Base-by-base conservation (phyloP, 1,139 yeast genomes). In the Taiozyma sp. region DNA sequence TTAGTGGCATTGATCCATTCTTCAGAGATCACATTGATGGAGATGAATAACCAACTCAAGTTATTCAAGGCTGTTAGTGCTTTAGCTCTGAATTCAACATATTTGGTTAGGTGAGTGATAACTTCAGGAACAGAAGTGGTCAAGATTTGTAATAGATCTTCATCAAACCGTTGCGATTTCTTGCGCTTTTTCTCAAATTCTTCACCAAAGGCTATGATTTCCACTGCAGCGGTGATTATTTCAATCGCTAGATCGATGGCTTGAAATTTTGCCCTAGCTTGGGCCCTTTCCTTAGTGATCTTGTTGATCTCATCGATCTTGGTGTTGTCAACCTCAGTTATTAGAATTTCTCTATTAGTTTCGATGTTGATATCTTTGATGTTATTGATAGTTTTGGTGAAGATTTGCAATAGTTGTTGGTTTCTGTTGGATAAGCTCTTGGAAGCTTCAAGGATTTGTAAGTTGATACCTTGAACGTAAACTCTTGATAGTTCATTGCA, bases 241-340 rank as follows among this genome's bases (percentile, higher is more conserved):
- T 92, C 97, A 41, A 91, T 70, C 0, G 87, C 74, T 1, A 84
- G 75, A 60, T 89, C 96, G 34, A 87, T 72, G 4, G 87, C 76
- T 64, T 82, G 84, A 46, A 86, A 68, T 47, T 80, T 76, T 43
- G 79, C 70, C 58, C 81, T 77, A 8, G 88, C 83, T 19, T 65
- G 67, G 10, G 71, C 66, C 49, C 72, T 68, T 32, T 70, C 71
- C 42, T 74, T 78, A 8, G 71, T 69, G 28, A 70, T 68, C 44
- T 72, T 71, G 44, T 71, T 70, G 34, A 72, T 65, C 43, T 69
- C 69, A n/a, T 62, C 62, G 2, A 70, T 66, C 23, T 72, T 71
- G 23, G 80, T 73, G 54, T 78, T 75, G 48, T 77, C 77, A 27
- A 72, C 61, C 19, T 67, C 66, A 19, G 65, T 57, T 10, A 65